These are phyloP conservation scores for Albizia julibrissin DNA, from an alignment of 306 rosid genomes.

Conservation along the genomic window DNA sequence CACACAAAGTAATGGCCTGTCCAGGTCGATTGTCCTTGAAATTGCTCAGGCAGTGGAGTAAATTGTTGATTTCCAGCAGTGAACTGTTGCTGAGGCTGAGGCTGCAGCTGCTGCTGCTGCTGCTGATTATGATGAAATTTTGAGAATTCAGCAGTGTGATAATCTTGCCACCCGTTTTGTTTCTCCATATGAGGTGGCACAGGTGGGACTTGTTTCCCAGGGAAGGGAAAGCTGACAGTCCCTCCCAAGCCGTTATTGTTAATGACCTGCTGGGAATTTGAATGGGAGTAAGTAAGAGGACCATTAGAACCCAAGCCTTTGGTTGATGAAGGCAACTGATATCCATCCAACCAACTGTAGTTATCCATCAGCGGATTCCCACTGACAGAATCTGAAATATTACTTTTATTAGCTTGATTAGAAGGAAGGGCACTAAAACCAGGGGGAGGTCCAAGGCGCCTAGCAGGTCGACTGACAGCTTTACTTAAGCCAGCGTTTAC, in stretches of 20 bases:
- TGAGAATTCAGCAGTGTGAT: constrained; percentile 55
- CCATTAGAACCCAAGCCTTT: constrained; percentile 48
- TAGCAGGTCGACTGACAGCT: constrained; percentile 75
- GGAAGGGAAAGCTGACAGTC: constrained; percentile 72
- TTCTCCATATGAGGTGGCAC: constrained; percentile 51
- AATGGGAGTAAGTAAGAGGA: constrained; percentile 44
- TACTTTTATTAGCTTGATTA: constrained; percentile 56
- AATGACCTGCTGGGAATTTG: constrained; percentile 47
- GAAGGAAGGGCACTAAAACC: constrained; percentile 74
- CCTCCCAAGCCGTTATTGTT: constrained; percentile 55
- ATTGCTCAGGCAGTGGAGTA: constrained; percentile 73
- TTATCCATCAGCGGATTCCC: constrained; percentile 77
- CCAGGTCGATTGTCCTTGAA: constrained; percentile 88
- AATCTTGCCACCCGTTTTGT: constrained; percentile 78
- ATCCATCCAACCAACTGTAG: constrained; percentile 99
- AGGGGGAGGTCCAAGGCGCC: constrained; percentile 96
- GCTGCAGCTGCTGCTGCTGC: constrained; percentile 68
- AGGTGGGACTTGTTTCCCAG: constrained; percentile 80
- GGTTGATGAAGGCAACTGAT: constrained; percentile 71
- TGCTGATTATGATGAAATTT: constrained; percentile 72
- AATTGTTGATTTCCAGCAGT: constrained; percentile 63
- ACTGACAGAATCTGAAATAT: constrained; percentile 47
- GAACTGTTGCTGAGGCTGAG: constrained; percentile 61
- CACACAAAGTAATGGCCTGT: constrained; percentile 84
- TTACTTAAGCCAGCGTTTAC: constrained; percentile 50